Evolutionary conservation across 2,329 filamentous ascomycete species (phyloP).

Genomic region (Aspergillus tubingensis): DNA sequence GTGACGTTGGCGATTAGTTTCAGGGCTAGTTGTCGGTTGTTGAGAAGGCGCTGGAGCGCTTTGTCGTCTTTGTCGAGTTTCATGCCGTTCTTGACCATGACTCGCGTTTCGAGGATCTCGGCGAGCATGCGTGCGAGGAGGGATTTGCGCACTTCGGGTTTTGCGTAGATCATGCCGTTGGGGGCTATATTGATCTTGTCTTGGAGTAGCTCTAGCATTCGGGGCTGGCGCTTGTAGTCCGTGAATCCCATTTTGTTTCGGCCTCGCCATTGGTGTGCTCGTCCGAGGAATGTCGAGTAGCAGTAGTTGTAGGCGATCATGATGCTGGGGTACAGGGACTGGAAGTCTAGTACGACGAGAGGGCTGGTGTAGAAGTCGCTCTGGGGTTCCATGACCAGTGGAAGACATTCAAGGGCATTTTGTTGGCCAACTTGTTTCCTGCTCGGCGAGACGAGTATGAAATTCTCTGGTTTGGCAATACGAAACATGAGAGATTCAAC

Average conservation of each 20-base stretch:
- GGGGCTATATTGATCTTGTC: constrained; percentile 89
- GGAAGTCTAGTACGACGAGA: constrained; percentile 88
- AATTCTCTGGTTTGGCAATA: constrained; percentile 96
- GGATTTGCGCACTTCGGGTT: constrained; percentile 81
- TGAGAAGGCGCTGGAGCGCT: constrained; percentile 78
- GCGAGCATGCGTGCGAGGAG: constrained; percentile 93
- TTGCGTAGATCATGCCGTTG: constrained; percentile 95
- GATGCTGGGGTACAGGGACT: constrained; percentile 92
- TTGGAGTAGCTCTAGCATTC: constrained; percentile 74
- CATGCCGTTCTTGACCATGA: constrained; percentile 99
- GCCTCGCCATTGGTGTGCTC: constrained; percentile 84
- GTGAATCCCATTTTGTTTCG: constrained; percentile 92
- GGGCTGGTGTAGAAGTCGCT: constrained; percentile 92
- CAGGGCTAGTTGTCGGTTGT: constrained; percentile 89
- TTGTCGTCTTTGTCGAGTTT: constrained; percentile 89
- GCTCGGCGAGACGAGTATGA: constrained; percentile 84
- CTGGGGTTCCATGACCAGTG: constrained; percentile 95
- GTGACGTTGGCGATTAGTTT: constrained; percentile 99
- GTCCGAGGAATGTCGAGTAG: constrained; percentile 92
- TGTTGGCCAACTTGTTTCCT: constrained; percentile 89
- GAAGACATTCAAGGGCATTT: constrained; percentile 91
- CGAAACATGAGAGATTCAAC: constrained; percentile 99
- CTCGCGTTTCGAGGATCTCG: constrained; percentile 90
- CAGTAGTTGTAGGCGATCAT: constrained; percentile 99
- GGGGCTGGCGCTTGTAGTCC: constrained; percentile 76